phyloP scores from a whole-genome alignment of 2,329 filamentous ascomycete species.

The Rhinocladiella mackenziei region DNA sequence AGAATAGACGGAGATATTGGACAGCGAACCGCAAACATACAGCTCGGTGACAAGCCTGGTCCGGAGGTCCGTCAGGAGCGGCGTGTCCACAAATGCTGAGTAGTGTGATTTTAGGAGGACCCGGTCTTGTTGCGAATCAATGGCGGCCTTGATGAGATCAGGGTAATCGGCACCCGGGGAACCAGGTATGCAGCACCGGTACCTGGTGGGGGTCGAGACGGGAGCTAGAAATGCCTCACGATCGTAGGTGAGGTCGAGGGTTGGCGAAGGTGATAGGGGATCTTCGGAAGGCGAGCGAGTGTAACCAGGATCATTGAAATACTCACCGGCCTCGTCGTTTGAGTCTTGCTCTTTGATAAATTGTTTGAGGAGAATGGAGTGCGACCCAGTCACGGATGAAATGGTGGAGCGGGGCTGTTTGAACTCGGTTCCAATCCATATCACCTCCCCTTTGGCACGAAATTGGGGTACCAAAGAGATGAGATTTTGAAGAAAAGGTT shows the following conservation, averaged over 20 bases:
- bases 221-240: slow-evolving; percentile 41
- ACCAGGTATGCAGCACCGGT: slow-evolving; percentile 40
- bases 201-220: slow-evolving; percentile 24
- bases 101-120: slow-evolving; percentile 71
- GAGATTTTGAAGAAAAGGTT: slow-evolving; percentile 64
- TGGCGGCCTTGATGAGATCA: slow-evolving; percentile 46
- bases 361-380: slow-evolving; percentile 33
- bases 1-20: slow-evolving; percentile 84
- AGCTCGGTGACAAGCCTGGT: slow-evolving; percentile 84
- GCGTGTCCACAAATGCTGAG: slow-evolving; percentile 75
- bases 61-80: slow-evolving; percentile 71
- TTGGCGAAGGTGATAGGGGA: slow-evolving; percentile 13
- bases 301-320: slow-evolving; percentile 11
- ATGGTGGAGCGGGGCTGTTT: slow-evolving; percentile 57
- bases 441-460: slow-evolving; percentile 66
- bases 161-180: slow-evolving; percentile 49
- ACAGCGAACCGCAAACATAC: slow-evolving; percentile 80
- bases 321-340: slow-evolving; percentile 13
- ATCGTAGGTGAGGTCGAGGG: slow-evolving; percentile 32
- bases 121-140: slow-evolving; percentile 50
- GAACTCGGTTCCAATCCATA: slow-evolving; percentile 81
- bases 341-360: slow-evolving; percentile 8
- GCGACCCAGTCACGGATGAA: slow-evolving; percentile 47
- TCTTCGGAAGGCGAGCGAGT: slow-evolving; percentile 16
- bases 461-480: slow-evolving; percentile 66